phyloP scores from a whole-genome alignment of 169 alveolate genomes.

The Plasmodium knowlesi region DNA sequence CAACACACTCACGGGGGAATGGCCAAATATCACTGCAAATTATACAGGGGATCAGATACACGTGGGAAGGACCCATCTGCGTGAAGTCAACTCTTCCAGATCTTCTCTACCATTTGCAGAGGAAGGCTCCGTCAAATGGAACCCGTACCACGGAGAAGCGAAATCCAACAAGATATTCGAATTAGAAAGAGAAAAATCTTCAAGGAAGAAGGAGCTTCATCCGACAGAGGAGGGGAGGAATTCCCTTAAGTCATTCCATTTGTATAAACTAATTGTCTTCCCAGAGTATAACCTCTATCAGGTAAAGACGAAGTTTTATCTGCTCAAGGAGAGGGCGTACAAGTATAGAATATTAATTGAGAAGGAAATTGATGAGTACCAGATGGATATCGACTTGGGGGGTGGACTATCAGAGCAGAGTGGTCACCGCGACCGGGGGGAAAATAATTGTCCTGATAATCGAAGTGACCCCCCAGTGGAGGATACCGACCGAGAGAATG shows the following conservation, averaged over 20 bases:
- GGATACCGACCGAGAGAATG: neutral
- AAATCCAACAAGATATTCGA: neutral
- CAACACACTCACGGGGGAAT: neutral
- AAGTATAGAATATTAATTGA: constrained; percentile 33
- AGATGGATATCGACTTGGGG: neutral
- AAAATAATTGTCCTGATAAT: no score
- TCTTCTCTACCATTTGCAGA: neutral
- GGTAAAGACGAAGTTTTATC: constrained; percentile 32
- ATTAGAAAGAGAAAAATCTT: neutral
- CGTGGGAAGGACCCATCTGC: neutral
- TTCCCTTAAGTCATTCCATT: constrained; percentile 10
- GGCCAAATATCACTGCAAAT: neutral
- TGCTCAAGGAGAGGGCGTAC: constrained; percentile 42
- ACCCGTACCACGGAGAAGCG: neutral
- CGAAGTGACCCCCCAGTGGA: neutral
- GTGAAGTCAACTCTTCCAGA: neutral
- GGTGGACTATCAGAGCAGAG: neutral
- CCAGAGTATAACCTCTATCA: constrained; percentile 46
- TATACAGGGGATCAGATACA: neutral
- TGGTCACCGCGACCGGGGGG: neutral
- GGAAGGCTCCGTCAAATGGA: neutral
- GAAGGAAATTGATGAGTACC: constrained; percentile 12
- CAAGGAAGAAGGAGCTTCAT: neutral
- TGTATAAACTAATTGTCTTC: constrained; percentile 15
- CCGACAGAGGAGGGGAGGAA: neutral